Evolutionary conservation across 116 monocot genomes (phyloP).

Genomic region (Dioscorea cayenensis): DNA sequence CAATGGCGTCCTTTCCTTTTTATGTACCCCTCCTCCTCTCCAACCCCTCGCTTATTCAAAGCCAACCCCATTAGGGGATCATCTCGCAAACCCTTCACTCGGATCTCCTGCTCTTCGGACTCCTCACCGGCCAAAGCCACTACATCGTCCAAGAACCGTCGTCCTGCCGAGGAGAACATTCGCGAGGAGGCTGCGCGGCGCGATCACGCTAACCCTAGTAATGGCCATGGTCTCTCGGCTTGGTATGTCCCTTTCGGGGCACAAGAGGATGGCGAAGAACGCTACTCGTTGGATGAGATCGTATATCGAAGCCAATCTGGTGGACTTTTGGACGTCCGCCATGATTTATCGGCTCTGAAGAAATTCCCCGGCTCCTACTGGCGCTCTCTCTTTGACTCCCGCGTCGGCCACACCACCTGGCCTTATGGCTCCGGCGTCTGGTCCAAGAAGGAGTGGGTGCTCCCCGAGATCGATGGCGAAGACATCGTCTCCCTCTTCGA

Average conservation of each 20-base stretch:
- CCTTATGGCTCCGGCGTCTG: constrained; percentile 97
- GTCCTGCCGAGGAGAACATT: constrained; percentile 71
- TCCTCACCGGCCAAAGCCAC: background rate
- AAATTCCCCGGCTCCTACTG: constrained; percentile 70
- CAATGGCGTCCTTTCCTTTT: background rate
- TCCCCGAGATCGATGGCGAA: constrained; percentile 78
- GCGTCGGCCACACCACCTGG: constrained; percentile 80
- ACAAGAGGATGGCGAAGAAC: constrained; percentile 32
- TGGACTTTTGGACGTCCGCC: constrained; percentile 78
- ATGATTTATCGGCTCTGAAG: constrained; percentile 63
- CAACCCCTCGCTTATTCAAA: background rate
- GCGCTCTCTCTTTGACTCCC: constrained; percentile 76
- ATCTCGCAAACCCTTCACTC: background rate
- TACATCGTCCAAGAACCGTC: constrained; percentile 16
- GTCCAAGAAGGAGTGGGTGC: constrained; percentile 95
- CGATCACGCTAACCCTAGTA: constrained; percentile 17
- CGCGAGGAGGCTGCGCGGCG: constrained; percentile 74
- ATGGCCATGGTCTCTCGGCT: constrained; percentile 49
- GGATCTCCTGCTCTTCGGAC: background rate
- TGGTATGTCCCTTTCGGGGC: constrained; percentile 64
- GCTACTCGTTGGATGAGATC: constrained; percentile 86
- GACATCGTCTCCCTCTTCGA: constrained; percentile 91
- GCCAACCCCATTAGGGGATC: background rate
- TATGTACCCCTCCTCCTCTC: background rate
- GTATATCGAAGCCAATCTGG: constrained; percentile 83